Conservation (phyloP, 495 filamentous ascomycete species). For the Bathelium albidoporum region DNA sequence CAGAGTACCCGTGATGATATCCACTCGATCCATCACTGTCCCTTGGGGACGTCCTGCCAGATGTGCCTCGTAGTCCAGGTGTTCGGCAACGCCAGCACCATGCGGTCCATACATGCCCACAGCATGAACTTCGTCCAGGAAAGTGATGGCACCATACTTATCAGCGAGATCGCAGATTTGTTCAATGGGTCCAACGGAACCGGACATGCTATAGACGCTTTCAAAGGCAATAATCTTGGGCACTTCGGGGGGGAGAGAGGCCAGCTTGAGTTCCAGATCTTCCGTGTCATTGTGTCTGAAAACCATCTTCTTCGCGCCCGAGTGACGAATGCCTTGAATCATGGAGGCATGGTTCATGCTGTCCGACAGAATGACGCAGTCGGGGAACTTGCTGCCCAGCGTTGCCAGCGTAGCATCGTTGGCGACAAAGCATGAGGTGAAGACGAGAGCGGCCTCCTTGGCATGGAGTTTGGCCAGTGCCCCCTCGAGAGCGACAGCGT, state of each 20-base stretch:
- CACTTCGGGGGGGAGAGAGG: conserved; percentile 66
- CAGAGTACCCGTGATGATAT: conserved; percentile 94
- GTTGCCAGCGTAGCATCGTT: conserved; percentile 97
- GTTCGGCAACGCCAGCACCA: conserved; percentile 93
- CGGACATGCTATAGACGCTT: conserved; percentile 98
- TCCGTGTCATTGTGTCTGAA: conserved; percentile 95
- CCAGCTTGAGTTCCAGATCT: conserved; percentile 84
- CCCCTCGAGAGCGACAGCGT: conserved; percentile 75
- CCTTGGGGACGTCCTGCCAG: conserved; percentile 61
- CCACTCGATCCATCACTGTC: conserved; percentile 88
- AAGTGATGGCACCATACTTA: conserved; percentile 95
- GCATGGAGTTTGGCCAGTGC: conserved; percentile 81
- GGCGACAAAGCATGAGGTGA: conserved; percentile 94
- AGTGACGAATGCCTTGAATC: conserved; percentile 98
- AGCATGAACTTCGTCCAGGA: conserved; percentile 95
- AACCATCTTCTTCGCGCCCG: conserved; percentile 89
- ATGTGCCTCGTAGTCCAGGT: conserved; percentile 86
- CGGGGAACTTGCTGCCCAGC: conserved; percentile 85
- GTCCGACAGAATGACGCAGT: conserved; percentile 93
- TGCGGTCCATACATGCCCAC: conserved; percentile 98
- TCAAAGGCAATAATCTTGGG: conserved; percentile 99
- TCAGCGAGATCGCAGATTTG: conserved; percentile 92
- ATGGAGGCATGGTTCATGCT: conserved; percentile 96
- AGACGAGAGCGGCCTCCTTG: conserved; percentile 88
- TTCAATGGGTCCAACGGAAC: conserved; percentile 89